Percentiles rank a stretch among this genome's conserved stretches.
Conservation (phyloP, 31 red algal genomes). For the Endocladia muricata region DNA sequence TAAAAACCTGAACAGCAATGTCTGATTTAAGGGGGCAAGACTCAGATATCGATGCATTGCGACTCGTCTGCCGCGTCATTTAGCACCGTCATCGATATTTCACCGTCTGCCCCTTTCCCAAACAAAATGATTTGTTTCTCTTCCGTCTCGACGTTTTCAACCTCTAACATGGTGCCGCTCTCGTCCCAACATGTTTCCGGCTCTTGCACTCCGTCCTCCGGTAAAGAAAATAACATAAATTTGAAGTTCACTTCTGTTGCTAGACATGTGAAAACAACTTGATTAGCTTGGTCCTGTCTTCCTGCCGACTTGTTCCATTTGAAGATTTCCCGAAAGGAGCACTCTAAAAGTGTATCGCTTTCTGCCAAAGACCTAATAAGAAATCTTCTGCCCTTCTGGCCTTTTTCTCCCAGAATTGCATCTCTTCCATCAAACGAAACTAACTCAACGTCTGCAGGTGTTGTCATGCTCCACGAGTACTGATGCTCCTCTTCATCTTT, state of each 20-base stretch:
- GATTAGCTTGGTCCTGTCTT: conserved; percentile 16
- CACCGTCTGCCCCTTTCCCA: conserved; percentile 6
- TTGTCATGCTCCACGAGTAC: conserved; percentile 69
- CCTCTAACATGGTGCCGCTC: background rate
- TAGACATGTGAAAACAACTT: conserved; percentile 25
- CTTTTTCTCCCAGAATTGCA: conserved; percentile 30
- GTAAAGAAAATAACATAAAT: conserved; percentile 41
- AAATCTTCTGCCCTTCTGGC: background rate
- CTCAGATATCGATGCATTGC: too few relatives aligned
- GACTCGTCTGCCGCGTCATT: background rate
- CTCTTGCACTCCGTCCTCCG: background rate
- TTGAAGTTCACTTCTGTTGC: conserved; percentile 29
- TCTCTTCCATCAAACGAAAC: conserved; percentile 47
- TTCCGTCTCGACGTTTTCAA: conserved; percentile 7
- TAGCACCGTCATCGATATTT: conserved; percentile 28
- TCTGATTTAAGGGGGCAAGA: too few relatives aligned
- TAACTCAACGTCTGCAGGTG: conserved; percentile 35
- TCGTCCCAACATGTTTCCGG: conserved; percentile 35
- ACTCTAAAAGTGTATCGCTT: conserved; percentile 12
- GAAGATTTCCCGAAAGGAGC: conserved; percentile 35
- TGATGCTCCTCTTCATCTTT: conserved; percentile 45
- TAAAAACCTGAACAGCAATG: too few relatives aligned
- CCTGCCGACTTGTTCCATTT: conserved; percentile 14
- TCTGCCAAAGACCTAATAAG: conserved; percentile 20
- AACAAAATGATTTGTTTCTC: conserved; percentile 16